phyloP scores from a whole-genome alignment of 2,329 filamentous ascomycete species.

The Malbranchea zuffiana region DNA sequence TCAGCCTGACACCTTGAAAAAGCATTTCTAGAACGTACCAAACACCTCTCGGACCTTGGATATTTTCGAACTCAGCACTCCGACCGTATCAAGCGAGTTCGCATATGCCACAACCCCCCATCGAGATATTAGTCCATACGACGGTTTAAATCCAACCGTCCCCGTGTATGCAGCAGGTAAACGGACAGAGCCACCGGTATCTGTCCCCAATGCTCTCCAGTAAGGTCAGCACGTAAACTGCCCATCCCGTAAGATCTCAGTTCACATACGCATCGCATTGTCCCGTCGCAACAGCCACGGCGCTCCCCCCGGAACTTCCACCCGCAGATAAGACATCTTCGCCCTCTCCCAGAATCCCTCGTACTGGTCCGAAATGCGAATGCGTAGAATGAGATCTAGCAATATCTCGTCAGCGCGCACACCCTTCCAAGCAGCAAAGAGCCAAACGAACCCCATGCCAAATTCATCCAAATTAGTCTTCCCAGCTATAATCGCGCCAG shows the following conservation, averaged over 20 bases:
- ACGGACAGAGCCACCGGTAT: constrained; percentile 82
- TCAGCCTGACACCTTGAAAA: constrained; percentile 6
- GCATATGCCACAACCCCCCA: constrained; percentile 85
- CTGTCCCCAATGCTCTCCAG: constrained; percentile 66
- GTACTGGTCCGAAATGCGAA: constrained; percentile 57
- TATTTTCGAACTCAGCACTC: constrained; percentile 53
- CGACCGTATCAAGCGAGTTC: constrained; percentile 85
- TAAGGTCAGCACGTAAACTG: constrained; percentile 6
- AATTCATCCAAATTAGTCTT: constrained; percentile 96
- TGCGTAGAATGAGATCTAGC: constrained; percentile 55
- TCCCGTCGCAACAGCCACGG: constrained; percentile 62
- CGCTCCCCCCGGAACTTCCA: constrained; percentile 88
- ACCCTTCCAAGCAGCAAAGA: background rate
- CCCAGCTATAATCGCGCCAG: constrained; percentile 54
- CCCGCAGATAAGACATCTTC: constrained; percentile 54
- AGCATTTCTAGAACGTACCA: constrained; percentile 19
- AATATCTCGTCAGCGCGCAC: constrained; percentile 2
- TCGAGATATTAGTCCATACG: constrained; percentile 75
- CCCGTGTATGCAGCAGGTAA: constrained; percentile 81
- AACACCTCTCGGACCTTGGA: constrained; percentile 44
- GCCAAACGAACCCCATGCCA: constrained; percentile 59
- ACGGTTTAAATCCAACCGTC: constrained; percentile 78
- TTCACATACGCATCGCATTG: constrained; percentile 47
- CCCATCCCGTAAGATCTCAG: background rate
- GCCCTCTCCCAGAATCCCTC: constrained; percentile 34